Evolutionary conservation across 176 grass and related monocot genomes (phyloP).

Genomic region (Oryza punctata): DNA sequence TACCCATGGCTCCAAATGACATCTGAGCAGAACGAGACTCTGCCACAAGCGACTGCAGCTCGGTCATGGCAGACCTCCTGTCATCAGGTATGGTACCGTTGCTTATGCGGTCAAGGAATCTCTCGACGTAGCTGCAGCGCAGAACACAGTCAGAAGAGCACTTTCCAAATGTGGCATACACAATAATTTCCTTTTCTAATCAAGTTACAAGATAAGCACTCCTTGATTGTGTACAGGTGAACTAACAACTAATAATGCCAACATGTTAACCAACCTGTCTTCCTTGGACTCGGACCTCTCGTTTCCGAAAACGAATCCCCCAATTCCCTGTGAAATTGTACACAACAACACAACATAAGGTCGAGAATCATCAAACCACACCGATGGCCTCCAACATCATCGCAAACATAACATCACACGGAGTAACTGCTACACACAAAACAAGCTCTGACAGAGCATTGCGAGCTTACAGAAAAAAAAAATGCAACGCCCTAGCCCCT

Average conservation of each 20-base stretch:
- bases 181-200: background rate
- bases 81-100: constrained; percentile 84
- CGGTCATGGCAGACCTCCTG: constrained; percentile 81
- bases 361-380: background rate
- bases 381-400: background rate
- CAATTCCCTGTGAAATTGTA: constrained; percentile 65
- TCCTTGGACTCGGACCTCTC: constrained; percentile 80
- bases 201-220: background rate
- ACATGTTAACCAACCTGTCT: constrained; percentile 61
- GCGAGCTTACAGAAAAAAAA: background rate
- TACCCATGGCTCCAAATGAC: constrained; percentile 94
- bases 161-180: background rate
- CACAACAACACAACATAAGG: background rate
- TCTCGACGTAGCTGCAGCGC: constrained; percentile 66
- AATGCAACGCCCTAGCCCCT: constrained; percentile 5
- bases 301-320: constrained; percentile 91
- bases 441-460: background rate
- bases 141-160: background rate
- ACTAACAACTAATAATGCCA: background rate
- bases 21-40: constrained; percentile 91
- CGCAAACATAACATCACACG: background rate
- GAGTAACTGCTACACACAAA: background rate
- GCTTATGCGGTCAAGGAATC: constrained; percentile 85
- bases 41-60: constrained; percentile 80
- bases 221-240: background rate